Evolutionary conservation across 1,284 basidiomycete species (phyloP).

Genomic region (Ceratobasidium papillatum): DNA sequence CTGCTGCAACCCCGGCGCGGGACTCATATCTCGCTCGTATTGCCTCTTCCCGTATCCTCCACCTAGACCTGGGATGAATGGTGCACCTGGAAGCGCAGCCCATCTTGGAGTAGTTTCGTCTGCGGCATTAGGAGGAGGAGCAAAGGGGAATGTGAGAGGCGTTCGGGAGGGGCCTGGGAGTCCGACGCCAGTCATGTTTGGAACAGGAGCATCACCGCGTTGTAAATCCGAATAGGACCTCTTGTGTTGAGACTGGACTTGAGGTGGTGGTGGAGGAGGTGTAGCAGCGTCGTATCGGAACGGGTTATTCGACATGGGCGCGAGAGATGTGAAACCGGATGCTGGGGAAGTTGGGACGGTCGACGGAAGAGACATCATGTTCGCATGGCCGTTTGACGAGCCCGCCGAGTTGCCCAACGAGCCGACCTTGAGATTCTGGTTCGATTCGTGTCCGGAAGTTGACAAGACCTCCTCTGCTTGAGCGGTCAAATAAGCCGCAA

Average conservation of each 20-base stretch:
- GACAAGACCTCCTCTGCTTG: conserved; percentile 11
- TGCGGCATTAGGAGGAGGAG: neutral
- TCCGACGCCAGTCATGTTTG: neutral
- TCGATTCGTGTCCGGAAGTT: neutral
- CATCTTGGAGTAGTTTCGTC: neutral
- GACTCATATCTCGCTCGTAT: conserved; percentile 19
- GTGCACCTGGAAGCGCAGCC: conserved; percentile 12
- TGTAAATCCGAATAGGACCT: conserved; percentile 24
- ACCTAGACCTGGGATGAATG: conserved; percentile 20
- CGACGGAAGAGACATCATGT: neutral
- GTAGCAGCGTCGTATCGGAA: conserved; percentile 23
- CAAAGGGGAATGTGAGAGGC: conserved; percentile 20
- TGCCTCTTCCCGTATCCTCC: neutral
- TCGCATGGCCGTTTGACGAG: neutral
- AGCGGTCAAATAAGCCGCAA: conserved; percentile 31
- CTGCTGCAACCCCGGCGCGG: conserved; percentile 23
- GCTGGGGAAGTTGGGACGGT: conserved; percentile 29
- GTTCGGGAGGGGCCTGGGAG: neutral
- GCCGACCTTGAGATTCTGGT: neutral
- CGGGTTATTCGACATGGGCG: conserved; percentile 15
- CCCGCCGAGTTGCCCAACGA: neutral
- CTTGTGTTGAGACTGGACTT: conserved; percentile 3
- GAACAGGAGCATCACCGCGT: neutral
- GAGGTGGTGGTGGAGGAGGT: neutral
- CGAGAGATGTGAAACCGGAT: conserved; percentile 33